A percentile compares a stretch with the other conserved stretches of the same genome.
phyloP scores from a whole-genome alignment of 768 basidiomycete species.

The Termitomyces heimii region DNA sequence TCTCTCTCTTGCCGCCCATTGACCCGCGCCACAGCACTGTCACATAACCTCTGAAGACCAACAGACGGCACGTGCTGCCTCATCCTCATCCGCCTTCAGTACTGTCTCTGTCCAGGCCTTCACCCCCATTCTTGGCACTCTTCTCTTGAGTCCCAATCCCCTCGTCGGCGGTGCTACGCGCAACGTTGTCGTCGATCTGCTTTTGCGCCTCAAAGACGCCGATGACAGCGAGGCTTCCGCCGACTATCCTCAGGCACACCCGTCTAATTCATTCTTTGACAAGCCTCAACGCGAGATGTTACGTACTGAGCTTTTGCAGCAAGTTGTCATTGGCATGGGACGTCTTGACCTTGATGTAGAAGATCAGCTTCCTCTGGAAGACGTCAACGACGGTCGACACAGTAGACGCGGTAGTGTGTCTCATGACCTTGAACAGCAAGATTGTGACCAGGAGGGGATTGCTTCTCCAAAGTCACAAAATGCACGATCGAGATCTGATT shows the following conservation, averaged over 20 bases:
- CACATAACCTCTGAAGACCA: slow-evolving; percentile 49
- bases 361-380: slow-evolving; percentile 9
- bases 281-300: slow-evolving; percentile 55
- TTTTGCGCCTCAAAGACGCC: slow-evolving; percentile 61
- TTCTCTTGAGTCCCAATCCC: slow-evolving; percentile 77
- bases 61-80: slow-evolving; percentile 20
- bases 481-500: slow-evolving; percentile 12
- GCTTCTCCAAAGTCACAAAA: not conserved
- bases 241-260: slow-evolving; percentile 28
- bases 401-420: not conserved
- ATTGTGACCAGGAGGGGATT: not conserved
- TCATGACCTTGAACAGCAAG: not conserved
- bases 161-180: slow-evolving; percentile 70
- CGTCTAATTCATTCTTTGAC: slow-evolving; percentile 52
- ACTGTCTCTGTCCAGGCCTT: slow-evolving; percentile 79
- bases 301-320: slow-evolving; percentile 76
- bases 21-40: slow-evolving; percentile 45
- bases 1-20: slow-evolving; percentile 2
- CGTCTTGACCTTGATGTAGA: slow-evolving; percentile 44
- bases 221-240: slow-evolving; percentile 36
- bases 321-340: slow-evolving; percentile 88
- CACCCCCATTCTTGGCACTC: slow-evolving; percentile 84
- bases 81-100: slow-evolving; percentile 30
- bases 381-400: not conserved
- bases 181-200: slow-evolving; percentile 70